Conservation (phyloP, 2,329 filamentous ascomycete genomes). For the Cryoendolithus antarcticus region DNA sequence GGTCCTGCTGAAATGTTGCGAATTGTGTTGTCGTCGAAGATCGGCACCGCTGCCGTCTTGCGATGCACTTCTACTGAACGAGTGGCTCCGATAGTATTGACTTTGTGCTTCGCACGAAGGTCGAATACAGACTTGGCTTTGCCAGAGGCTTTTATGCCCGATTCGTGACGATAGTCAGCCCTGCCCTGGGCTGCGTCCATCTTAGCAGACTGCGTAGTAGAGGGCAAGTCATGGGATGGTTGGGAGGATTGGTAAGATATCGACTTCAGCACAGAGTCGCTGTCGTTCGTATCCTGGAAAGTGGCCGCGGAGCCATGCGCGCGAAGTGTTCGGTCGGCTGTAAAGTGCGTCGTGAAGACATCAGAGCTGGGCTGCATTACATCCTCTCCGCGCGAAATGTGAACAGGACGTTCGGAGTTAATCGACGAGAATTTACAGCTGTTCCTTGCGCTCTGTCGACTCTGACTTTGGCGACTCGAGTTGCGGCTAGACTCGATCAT, state of each 20-base stretch:
- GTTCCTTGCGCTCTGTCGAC: conserved; percentile 1
- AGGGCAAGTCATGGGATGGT: too few relatives aligned
- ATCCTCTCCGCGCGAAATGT: conserved; percentile 3
- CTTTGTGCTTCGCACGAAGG: conserved; percentile 21
- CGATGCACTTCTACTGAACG: conserved; percentile 15
- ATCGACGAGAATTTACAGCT: conserved; percentile 4
- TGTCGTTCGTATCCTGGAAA: too few relatives aligned
- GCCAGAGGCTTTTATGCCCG: conserved; percentile 1
- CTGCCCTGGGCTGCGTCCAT: too few relatives aligned
- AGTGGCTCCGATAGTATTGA: conserved; percentile 7
- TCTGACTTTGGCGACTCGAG: conserved; percentile 6
- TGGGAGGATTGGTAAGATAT: too few relatives aligned
- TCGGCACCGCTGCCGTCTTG: conserved; percentile 11
- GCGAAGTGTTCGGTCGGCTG: too few relatives aligned
- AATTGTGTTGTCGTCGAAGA: conserved; percentile 22
- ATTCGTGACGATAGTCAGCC: neutral
- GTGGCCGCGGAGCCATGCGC: too few relatives aligned
- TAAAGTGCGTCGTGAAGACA: too few relatives aligned
- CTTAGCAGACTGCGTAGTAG: too few relatives aligned
- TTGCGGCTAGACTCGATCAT: conserved; percentile 25
- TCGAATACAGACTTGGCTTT: conserved; percentile 20
- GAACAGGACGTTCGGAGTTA: conserved; percentile 2
- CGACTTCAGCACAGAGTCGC: too few relatives aligned
- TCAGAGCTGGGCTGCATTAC: too few relatives aligned
- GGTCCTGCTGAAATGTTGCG: conserved; percentile 22